Base-by-base conservation (phyloP, 257 asterid species). In the Gynochthodes officinalis region DNA sequence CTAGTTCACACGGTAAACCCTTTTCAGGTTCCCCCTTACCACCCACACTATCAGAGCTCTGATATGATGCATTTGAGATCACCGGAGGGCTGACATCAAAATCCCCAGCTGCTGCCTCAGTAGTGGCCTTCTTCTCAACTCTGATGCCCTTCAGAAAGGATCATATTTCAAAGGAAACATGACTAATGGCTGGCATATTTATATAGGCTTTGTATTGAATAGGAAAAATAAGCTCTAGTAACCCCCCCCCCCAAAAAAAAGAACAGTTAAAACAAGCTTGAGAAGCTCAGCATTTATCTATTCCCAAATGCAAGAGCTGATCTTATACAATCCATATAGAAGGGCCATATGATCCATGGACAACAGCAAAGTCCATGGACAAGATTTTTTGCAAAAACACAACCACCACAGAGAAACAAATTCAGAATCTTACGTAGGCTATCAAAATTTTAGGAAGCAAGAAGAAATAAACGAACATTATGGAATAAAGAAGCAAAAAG, bases 121-220 rank as follows among this genome's bases (percentile, higher is more conserved):
- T 27, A 3, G 74, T 69, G 40, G 73, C 78, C 79, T 75, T 82
- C 73, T 84, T 83, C 77, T 83, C 85, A 23, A 79, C 64, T 27
- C 80, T 76, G 55, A 50, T 87, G 81, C 77, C 84, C 96, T 91
- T 81, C 85, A 78, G 48, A 74, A 50, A 72, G 62, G 42, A 79
- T 43, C 21, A 72, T 30, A 74, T 69, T 58, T 72, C 25, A 48
- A 76, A 70, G 82, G 16, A 53, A 64, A 43, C 37, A 43, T 65
- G 10, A 65, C 23, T 13, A 23, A 23, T 46, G 55, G 8, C 7
- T n/a, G 5, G 27, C 21, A 63, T 64, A 40, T 16, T 54, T 43
- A 19, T 23, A 27, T 27, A 7, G 49, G 63, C 54, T 54, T 18
- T 10, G 5, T 19, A 39, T 64, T 10, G 57, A 65, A 65, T 18